These are phyloP conservation scores for Triticum urartu DNA, from an alignment of 176 grass and related monocot genomes.

Conservation along the genomic window DNA sequence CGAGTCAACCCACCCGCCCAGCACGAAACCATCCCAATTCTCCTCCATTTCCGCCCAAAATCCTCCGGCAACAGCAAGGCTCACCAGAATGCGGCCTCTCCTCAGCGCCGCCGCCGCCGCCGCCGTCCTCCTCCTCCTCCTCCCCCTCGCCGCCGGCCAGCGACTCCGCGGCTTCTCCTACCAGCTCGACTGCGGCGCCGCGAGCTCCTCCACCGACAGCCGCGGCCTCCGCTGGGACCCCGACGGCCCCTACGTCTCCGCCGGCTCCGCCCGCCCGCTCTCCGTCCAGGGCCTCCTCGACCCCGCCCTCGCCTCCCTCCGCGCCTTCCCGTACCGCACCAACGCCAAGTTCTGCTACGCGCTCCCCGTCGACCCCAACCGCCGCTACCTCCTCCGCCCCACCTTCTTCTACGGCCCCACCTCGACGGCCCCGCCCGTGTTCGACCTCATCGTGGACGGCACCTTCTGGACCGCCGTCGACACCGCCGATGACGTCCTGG, in stretches of 20 bases:
- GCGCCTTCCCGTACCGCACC: conserved; percentile 47
- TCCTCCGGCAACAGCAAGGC: neutral
- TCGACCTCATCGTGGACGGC: conserved; percentile 84
- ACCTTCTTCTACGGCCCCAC: conserved; percentile 69
- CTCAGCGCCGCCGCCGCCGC: neutral
- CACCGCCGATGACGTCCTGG: conserved; percentile 61
- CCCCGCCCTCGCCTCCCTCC: conserved; percentile 66
- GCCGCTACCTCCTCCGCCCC: conserved; percentile 79
- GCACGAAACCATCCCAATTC: neutral
- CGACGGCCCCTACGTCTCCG: conserved; percentile 41
- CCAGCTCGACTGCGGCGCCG: conserved; percentile 69
- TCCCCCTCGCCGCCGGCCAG: conserved; percentile 22
- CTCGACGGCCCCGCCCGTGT: conserved; percentile 47
- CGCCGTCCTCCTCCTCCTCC: conserved; percentile 13
- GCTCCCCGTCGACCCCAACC: conserved; percentile 45
- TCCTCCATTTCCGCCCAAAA: conserved; percentile 19
- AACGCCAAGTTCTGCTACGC: conserved; percentile 76
- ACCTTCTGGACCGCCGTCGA: conserved; percentile 83
- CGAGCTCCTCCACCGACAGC: conserved; percentile 6
- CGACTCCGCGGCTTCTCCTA: conserved; percentile 49
- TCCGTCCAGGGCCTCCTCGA: conserved; percentile 45
- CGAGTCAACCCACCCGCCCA: conserved; percentile 14
- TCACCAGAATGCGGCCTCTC: conserved; percentile 32
- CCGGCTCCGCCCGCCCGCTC: conserved; percentile 39
- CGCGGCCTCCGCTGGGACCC: conserved; percentile 57